These are phyloP conservation scores for Neonectria ditissima DNA, from an alignment of 2,329 filamentous ascomycete genomes.

Conservation along the genomic window DNA sequence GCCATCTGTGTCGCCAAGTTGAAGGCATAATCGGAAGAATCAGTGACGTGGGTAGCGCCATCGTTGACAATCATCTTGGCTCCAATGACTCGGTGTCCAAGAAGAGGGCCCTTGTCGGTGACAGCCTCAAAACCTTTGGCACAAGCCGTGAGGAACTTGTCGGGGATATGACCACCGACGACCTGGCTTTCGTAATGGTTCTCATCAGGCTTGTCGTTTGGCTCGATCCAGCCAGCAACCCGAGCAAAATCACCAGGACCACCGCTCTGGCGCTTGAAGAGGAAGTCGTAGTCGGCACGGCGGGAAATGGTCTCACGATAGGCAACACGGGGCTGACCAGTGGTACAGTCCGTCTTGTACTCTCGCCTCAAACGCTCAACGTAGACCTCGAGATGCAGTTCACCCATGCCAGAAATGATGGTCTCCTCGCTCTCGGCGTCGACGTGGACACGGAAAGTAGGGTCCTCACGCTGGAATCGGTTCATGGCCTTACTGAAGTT, in stretches of 20 bases:
- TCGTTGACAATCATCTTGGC: conserved; percentile 93
- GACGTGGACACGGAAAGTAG: conserved; percentile 94
- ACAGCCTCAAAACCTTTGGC: conserved; percentile 91
- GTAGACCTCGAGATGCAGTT: conserved; percentile 96
- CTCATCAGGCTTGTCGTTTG: conserved; percentile 76
- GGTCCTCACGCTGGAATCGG: conserved; percentile 97
- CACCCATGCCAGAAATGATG: conserved; percentile 98
- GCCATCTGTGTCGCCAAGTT: conserved; percentile 94
- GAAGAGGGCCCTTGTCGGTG: conserved; percentile 87
- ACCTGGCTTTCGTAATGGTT: conserved; percentile 92
- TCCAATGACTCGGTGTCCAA: conserved; percentile 93
- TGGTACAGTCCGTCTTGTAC: conserved; percentile 95
- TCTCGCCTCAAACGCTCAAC: conserved; percentile 96
- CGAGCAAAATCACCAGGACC: conserved; percentile 96
- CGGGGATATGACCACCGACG: conserved; percentile 88
- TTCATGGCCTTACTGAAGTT: conserved; percentile 99
- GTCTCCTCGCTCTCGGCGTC: conserved; percentile 95
- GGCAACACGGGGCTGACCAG: conserved; percentile 95
- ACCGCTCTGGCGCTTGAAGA: conserved; percentile 94
- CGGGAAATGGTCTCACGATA: conserved; percentile 94
- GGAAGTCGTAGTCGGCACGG: conserved; percentile 87
- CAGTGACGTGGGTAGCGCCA: conserved; percentile 95
- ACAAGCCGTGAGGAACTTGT: conserved; percentile 95
- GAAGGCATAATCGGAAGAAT: conserved; percentile 97
- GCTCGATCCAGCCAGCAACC: conserved; percentile 92